Percentiles rank a stretch among this genome's conserved stretches.
Evolutionary conservation across 192 early-diverging fungal genomes (phyloP).

Genomic region (Coemansia sp.): DNA sequence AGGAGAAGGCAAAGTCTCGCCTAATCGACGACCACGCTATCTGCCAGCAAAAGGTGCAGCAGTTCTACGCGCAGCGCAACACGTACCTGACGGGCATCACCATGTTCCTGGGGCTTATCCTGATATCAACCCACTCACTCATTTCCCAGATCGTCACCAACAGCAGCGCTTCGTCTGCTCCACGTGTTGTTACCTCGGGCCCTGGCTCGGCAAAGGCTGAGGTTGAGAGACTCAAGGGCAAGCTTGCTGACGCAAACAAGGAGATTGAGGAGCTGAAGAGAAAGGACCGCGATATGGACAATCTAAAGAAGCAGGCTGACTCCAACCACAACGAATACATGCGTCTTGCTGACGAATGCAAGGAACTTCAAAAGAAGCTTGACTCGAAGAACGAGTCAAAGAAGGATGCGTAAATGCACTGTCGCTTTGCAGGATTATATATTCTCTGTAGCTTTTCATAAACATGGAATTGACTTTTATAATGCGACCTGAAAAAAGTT

Average conservation of each 20-base stretch:
- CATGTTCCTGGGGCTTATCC: constrained; percentile 56
- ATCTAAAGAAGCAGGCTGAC: constrained; percentile 55
- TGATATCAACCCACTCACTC: constrained; percentile 51
- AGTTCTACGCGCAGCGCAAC: constrained; percentile 61
- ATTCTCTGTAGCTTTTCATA: constrained; percentile 5
- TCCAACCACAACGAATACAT: constrained; percentile 54
- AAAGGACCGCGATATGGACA: constrained; percentile 51
- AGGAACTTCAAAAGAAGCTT: constrained; percentile 38
- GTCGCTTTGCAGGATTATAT: neutral
- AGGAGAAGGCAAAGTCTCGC: constrained; percentile 20
- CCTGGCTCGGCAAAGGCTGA: constrained; percentile 30
- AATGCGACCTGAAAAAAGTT: neutral
- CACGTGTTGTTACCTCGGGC: constrained; percentile 21
- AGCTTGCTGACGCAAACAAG: constrained; percentile 42
- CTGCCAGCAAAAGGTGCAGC: constrained; percentile 53
- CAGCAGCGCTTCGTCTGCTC: constrained; percentile 14
- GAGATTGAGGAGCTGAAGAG: constrained; percentile 49
- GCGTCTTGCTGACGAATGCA: constrained; percentile 52
- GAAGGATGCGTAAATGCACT: constrained; percentile 35
- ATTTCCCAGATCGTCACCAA: constrained; percentile 40
- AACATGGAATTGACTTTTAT: neutral
- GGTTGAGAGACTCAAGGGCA: constrained; percentile 32
- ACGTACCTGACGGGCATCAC: constrained; percentile 59
- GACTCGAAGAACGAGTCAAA: constrained; percentile 36
- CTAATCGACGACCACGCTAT: constrained; percentile 49